Percentiles rank a stretch among this genome's conserved stretches.
These are phyloP conservation scores for Taphrina populina DNA, from an alignment of 1,139 yeast species.

Conservation along the genomic window DNA sequence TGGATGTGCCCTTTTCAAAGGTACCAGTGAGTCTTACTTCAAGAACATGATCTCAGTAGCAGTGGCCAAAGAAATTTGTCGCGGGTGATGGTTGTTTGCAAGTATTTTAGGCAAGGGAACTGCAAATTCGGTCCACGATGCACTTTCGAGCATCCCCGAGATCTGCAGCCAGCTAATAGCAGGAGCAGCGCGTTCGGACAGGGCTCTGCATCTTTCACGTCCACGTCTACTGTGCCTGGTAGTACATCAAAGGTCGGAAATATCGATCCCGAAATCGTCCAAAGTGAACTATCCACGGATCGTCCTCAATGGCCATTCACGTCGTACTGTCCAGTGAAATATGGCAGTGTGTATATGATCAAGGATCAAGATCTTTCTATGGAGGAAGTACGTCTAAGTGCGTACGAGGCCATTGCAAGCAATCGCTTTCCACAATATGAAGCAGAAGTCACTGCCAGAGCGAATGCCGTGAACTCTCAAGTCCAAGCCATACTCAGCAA, in stretches of 20 bases:
- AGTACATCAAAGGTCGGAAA: background rate
- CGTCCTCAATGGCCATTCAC: constrained; percentile 33
- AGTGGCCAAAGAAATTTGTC: no score
- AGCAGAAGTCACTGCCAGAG: background rate
- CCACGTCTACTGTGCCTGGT: background rate
- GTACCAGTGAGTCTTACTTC: no score
- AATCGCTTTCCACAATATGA: constrained; percentile 3
- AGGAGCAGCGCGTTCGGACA: background rate
- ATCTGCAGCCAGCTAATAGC: background rate
- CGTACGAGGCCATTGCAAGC: constrained; percentile 18
- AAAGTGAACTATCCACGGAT: constrained; percentile 14
- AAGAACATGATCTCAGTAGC: no score
- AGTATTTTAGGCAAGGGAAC: constrained; percentile 30
- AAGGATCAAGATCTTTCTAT: constrained; percentile 30
- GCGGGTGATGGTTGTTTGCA: constrained; percentile 30
- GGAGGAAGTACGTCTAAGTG: constrained; percentile 27
- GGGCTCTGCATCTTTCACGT: background rate
- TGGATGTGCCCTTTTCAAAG: no score
- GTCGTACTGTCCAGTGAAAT: constrained; percentile 26
- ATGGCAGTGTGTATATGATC: constrained; percentile 18
- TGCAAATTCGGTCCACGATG: constrained; percentile 34
- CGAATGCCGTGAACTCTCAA: background rate
- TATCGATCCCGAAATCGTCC: constrained; percentile 3
- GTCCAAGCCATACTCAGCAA: constrained; percentile 10
- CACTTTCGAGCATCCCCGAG: constrained; percentile 23